These are phyloP conservation scores for Globisporangium yorkense DNA, from an alignment of 352 stramenopile genomes.

Conservation along the genomic window DNA sequence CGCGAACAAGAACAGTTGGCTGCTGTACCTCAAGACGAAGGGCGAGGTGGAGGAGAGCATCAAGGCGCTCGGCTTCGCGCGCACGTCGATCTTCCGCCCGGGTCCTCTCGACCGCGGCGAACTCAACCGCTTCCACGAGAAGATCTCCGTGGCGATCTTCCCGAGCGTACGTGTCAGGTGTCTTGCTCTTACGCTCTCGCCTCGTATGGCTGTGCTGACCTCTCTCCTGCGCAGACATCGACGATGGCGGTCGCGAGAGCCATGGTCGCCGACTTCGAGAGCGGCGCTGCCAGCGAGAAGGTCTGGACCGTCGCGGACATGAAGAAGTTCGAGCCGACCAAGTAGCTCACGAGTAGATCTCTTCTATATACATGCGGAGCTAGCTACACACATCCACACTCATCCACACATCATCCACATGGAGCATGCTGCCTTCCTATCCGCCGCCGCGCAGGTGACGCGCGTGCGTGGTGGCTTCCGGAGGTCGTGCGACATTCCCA, in stretches of 20 bases:
- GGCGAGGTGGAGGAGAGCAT: slow-evolving; percentile 64
- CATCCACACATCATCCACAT: neutral
- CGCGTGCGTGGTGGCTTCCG: neutral
- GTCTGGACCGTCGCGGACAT: neutral
- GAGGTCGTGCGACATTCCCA: neutral
- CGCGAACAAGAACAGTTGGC: slow-evolving; percentile 69
- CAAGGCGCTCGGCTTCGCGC: slow-evolving; percentile 40
- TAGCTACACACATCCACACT: neutral
- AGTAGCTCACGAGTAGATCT: neutral
- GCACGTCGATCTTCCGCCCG: slow-evolving; percentile 54
- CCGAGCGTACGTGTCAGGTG: slow-evolving; percentile 32
- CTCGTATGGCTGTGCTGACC: neutral
- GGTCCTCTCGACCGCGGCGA: slow-evolving; percentile 56
- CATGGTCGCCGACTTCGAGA: neutral
- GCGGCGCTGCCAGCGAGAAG: neutral
- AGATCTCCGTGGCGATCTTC: slow-evolving; percentile 39
- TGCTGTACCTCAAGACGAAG: slow-evolving; percentile 75
- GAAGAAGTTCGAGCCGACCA: neutral
- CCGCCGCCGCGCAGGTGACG: too few species aligned
- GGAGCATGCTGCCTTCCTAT: too few species aligned
- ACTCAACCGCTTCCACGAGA: slow-evolving; percentile 44
- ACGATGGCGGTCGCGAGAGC: neutral
- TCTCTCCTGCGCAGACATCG: neutral
- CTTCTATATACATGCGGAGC: too few species aligned
- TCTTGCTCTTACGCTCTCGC: neutral